A percentile compares a stretch with the other conserved stretches of the same genome.
These are phyloP conservation scores for Bremia lactucae DNA, from an alignment of 352 stramenopile genomes.

Conservation along the genomic window DNA sequence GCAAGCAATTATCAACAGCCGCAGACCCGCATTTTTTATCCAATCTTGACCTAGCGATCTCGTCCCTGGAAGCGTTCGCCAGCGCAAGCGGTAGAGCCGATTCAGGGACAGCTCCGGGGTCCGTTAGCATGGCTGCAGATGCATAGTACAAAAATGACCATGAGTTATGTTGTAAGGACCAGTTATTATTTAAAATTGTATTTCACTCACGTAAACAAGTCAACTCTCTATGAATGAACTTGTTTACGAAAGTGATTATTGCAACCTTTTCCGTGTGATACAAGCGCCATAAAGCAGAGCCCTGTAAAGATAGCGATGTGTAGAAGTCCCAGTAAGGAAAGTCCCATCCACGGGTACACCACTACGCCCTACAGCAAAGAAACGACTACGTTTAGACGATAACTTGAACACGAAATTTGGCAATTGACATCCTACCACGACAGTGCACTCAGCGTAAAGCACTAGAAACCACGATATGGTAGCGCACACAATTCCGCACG, in stretches of 20 bases:
- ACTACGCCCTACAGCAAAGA: slow-evolving; percentile 50
- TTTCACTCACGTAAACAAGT: too few species aligned
- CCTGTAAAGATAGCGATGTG: slow-evolving; percentile 58
- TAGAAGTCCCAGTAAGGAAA: slow-evolving; percentile 52
- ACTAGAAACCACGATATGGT: slow-evolving; percentile 86
- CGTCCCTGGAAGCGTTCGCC: slow-evolving; percentile 62
- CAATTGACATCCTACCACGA: slow-evolving; percentile 45
- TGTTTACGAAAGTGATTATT: background rate
- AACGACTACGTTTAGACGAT: slow-evolving; percentile 8
- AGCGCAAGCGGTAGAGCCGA: slow-evolving; percentile 84
- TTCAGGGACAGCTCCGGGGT: slow-evolving; percentile 94
- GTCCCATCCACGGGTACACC: slow-evolving; percentile 85
- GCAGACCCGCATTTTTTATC: background rate
- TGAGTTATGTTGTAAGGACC: background rate
- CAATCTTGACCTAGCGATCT: slow-evolving; percentile 42
- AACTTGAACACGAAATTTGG: background rate
- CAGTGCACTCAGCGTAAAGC: slow-evolving; percentile 85
- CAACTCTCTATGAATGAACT: too few species aligned
- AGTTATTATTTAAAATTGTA: too few species aligned
- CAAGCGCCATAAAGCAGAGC: slow-evolving; percentile 84
- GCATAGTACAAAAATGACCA: slow-evolving; percentile 4
- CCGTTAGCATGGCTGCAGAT: slow-evolving; percentile 90
- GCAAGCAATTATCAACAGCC: slow-evolving; percentile 4
- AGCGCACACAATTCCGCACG: slow-evolving; percentile 86
- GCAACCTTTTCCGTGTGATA: slow-evolving; percentile 89